A percentile compares a stretch with the other conserved stretches of the same genome.
These are phyloP conservation scores for Botrytis deweyae DNA, from an alignment of 2,329 filamentous ascomycete genomes.

Conservation along the genomic window DNA sequence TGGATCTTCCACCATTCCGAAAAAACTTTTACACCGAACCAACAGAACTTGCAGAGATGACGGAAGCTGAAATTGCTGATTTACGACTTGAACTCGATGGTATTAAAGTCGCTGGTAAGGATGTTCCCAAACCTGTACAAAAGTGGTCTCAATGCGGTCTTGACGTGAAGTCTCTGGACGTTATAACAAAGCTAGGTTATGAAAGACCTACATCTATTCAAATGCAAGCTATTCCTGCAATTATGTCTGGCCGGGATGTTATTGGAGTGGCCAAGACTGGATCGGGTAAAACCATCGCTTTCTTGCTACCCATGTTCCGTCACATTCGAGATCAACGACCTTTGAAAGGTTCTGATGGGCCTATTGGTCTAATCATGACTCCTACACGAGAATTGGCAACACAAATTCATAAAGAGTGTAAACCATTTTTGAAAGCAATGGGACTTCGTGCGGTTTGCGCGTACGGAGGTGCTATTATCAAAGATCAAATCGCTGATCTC, in stretches of 20 bases:
- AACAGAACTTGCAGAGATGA: slow-evolving; percentile 77
- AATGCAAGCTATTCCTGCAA: slow-evolving; percentile 87
- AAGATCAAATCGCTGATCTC: slow-evolving; percentile 94
- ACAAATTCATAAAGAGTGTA: slow-evolving; percentile 93
- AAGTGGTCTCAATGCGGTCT: slow-evolving; percentile 97
- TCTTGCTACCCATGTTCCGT: slow-evolving; percentile 93
- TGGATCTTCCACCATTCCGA: slow-evolving; percentile 80
- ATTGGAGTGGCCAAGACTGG: slow-evolving; percentile 97
- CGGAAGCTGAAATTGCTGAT: slow-evolving; percentile 77
- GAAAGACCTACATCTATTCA: slow-evolving; percentile 92
- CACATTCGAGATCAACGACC: slow-evolving; percentile 93
- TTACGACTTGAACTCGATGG: slow-evolving; percentile 86
- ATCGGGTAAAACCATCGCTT: slow-evolving; percentile 95
- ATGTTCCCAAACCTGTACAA: slow-evolving; percentile 88
- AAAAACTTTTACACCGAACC: slow-evolving; percentile 97
- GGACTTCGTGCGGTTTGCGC: slow-evolving; percentile 85
- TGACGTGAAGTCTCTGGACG: slow-evolving; percentile 80
- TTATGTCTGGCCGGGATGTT: slow-evolving; percentile 95
- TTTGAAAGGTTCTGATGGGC: slow-evolving; percentile 80
- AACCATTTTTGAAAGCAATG: slow-evolving; percentile 86
- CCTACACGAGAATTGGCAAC: slow-evolving; percentile 91
- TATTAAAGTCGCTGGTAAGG: slow-evolving; percentile 86
- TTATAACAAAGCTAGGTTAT: slow-evolving; percentile 78
- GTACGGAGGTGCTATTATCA: slow-evolving; percentile 93
- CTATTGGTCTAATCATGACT: slow-evolving; percentile 85